A percentile compares a stretch with the other conserved stretches of the same genome.
Evolutionary conservation across 2,329 filamentous ascomycete species (phyloP).

Genomic region (Exophiala sp.): DNA sequence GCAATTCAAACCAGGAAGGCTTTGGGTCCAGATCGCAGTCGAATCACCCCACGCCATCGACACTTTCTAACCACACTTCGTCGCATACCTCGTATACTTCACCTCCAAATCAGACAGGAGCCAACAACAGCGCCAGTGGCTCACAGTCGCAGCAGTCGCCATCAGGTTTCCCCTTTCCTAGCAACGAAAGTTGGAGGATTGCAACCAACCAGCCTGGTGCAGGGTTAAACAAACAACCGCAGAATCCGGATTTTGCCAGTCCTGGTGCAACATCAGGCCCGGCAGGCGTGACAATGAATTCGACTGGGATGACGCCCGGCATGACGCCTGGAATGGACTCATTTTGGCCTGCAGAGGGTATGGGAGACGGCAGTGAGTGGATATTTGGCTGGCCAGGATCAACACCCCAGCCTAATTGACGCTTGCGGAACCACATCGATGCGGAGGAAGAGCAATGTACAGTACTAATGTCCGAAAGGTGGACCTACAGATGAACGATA

Average conservation of each 20-base stretch:
- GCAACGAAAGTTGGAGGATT: slow-evolving; percentile 4
- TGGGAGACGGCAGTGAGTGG: slow-evolving; percentile 24
- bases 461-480: too few relatives aligned
- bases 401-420: slow-evolving; percentile 19
- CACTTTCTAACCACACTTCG: slow-evolving; percentile 17
- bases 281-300: slow-evolving; percentile 5
- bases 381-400: slow-evolving; percentile 24
- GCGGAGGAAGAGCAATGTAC: too few relatives aligned
- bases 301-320: slow-evolving; percentile 24
- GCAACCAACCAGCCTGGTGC: not conserved
- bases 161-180: slow-evolving; percentile 4
- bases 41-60: slow-evolving; percentile 24
- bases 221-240: slow-evolving; percentile 1
- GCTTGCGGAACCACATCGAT: too few relatives aligned
- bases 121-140: slow-evolving; percentile 8
- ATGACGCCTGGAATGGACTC: slow-evolving; percentile 23
- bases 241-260: slow-evolving; percentile 4
- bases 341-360: slow-evolving; percentile 21
- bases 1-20: slow-evolving; percentile 14
- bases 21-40: slow-evolving; percentile 22
- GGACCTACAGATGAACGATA: not conserved
- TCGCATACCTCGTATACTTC: slow-evolving; percentile 24
- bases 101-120: slow-evolving; percentile 16
- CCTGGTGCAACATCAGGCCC: slow-evolving; percentile 23
- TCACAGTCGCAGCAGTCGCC: slow-evolving; percentile 10